A percentile compares a stretch with the other conserved stretches of the same genome.
phyloP scores from a whole-genome alignment of 306 rosid genomes.

The Rubus idaeus region DNA sequence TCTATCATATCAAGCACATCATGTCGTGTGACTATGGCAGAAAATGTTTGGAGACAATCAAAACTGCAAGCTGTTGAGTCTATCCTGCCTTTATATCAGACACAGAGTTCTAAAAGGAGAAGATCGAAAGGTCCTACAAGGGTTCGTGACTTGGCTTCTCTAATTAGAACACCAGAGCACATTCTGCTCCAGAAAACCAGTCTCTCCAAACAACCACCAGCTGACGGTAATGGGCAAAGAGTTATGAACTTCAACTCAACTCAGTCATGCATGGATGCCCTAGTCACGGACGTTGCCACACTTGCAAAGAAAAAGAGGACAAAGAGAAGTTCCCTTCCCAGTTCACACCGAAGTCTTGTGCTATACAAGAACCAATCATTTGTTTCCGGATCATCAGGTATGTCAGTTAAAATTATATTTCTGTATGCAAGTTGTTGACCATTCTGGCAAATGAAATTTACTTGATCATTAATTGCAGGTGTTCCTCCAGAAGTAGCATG shows the following conservation, averaged over 20 bases:
- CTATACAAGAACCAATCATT: constrained; percentile 34
- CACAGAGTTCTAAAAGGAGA: constrained; percentile 35
- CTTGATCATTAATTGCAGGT: constrained; percentile 41
- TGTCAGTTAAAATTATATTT: constrained; percentile 17
- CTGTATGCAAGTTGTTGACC: neutral
- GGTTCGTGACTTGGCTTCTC: constrained; percentile 36
- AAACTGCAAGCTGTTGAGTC: constrained; percentile 22
- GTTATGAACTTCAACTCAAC: constrained; percentile 28
- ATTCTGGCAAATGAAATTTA: constrained; percentile 9
- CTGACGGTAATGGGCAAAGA: constrained; percentile 25
- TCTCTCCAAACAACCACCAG: constrained; percentile 25
- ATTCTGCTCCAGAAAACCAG: constrained; percentile 24
- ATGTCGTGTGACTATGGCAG: constrained; percentile 12
- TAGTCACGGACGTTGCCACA: constrained; percentile 39
- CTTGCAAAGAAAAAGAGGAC: constrained; percentile 51
- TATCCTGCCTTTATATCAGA: constrained; percentile 16
- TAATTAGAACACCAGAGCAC: constrained; percentile 31
- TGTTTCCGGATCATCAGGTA: constrained; percentile 51
- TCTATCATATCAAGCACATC: constrained; percentile 18
- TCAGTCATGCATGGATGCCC: constrained; percentile 41
- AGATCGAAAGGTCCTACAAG: constrained; percentile 51
- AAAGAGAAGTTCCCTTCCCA: constrained; percentile 42
- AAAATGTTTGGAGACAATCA: constrained; percentile 15
- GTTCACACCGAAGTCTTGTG: constrained; percentile 28
- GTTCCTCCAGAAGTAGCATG: constrained; percentile 26